Evolutionary conservation across 306 rosid species (phyloP).

Genomic region (Styphnolobium japonicum): DNA sequence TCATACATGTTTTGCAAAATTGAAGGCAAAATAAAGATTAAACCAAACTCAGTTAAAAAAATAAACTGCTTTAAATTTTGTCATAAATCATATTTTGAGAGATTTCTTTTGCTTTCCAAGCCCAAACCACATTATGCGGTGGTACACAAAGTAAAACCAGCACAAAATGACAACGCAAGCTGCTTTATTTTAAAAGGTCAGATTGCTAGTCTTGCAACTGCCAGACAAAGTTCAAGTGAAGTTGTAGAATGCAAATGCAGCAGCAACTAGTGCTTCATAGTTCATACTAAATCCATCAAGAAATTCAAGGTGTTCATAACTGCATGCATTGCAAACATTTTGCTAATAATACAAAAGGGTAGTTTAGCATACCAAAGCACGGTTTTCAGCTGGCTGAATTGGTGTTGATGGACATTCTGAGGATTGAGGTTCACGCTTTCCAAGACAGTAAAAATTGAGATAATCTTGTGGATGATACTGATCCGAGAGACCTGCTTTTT

Average conservation of each 20-base stretch:
- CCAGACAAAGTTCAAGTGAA: too few relatives aligned
- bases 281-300: background rate
- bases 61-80: background rate
- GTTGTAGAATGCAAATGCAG: background rate
- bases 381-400: constrained; percentile 38
- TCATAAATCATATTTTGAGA: background rate
- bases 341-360: background rate
- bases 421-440: constrained; percentile 48
- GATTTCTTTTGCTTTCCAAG: background rate
- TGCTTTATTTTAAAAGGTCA: background rate
- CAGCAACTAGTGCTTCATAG: too few relatives aligned
- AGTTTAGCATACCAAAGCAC: constrained; percentile 46
- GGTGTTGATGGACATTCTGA: background rate
- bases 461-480: constrained; percentile 59
- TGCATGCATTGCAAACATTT: background rate
- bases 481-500: constrained; percentile 48
- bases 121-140: background rate
- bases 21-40: background rate
- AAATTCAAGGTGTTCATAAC: background rate
- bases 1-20: too few relatives aligned
- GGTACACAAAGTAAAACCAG: background rate
- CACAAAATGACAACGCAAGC: background rate
- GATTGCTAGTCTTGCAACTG: too few relatives aligned
- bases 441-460: constrained; percentile 72
- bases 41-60: too few relatives aligned